phyloP scores from a whole-genome alignment of 352 stramenopile species.

The Thraustochytrium striatum region DNA sequence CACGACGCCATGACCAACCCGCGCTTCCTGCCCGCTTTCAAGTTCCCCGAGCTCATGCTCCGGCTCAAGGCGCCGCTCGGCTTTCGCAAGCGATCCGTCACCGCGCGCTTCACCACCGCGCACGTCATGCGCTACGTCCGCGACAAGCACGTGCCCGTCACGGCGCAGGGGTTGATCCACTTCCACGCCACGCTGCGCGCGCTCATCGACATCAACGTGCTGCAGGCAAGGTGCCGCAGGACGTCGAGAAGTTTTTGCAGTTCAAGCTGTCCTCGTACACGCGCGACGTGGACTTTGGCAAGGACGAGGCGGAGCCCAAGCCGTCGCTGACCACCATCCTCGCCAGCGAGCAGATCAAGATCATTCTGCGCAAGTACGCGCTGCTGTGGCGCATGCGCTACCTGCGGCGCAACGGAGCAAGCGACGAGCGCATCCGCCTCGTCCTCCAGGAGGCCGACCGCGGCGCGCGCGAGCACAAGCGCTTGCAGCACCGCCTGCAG shows the following conservation, averaged over 20 bases:
- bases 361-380: conserved; percentile 18
- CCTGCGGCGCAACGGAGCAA: conserved; percentile 26
- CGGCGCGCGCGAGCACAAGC: too few relatives aligned
- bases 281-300: not conserved
- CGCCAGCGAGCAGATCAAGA: conserved; percentile 40
- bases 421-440: not conserved
- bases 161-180: conserved; percentile 42
- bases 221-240: conserved; percentile 31
- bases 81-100: conserved; percentile 35
- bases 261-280: conserved; percentile 28
- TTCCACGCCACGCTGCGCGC: conserved; percentile 40
- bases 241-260: conserved; percentile 42
- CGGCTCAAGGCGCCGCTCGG: conserved; percentile 32
- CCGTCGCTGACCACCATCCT: conserved; percentile 8
- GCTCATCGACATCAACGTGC: conserved; percentile 46
- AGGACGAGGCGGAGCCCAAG: not conserved
- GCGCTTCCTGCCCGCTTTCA: conserved; percentile 21
- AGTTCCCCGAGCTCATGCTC: conserved; percentile 42
- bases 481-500: too few relatives aligned
- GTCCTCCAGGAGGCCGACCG: not conserved
- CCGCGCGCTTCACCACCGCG: not conserved
- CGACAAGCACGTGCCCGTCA: conserved; percentile 42
- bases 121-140: conserved; percentile 43
- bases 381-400: conserved; percentile 20
- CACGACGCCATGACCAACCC: not conserved